Evolutionary conservation across 371 early-diverging fungal species (phyloP).

Genomic region (Mycotypha africana): DNA sequence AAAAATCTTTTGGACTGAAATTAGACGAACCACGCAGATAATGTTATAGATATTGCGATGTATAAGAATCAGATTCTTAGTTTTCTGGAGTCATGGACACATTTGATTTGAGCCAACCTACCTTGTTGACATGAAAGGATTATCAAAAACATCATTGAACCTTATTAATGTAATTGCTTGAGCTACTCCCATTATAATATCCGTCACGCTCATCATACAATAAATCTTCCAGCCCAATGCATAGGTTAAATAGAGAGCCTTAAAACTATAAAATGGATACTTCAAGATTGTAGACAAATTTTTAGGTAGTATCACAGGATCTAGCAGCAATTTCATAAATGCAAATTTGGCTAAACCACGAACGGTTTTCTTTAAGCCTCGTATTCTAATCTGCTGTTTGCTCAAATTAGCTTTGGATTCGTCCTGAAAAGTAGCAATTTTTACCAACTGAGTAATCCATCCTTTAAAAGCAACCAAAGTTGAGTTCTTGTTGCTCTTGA

Average conservation of each 20-base stretch:
- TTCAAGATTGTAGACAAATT: slow-evolving; percentile 2
- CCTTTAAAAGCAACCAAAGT: not conserved
- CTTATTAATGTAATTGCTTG: slow-evolving; percentile 3
- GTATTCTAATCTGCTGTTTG: not conserved
- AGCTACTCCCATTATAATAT: slow-evolving; percentile 20
- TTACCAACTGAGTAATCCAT: slow-evolving; percentile 2
- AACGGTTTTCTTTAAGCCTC: slow-evolving; percentile 1
- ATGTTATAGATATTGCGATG: not conserved
- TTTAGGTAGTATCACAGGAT: slow-evolving; percentile 1
- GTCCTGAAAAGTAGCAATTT: slow-evolving; percentile 9
- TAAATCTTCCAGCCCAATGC: slow-evolving; percentile 10
- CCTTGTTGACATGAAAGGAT: slow-evolving; percentile 15
- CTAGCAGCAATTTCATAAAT: slow-evolving; percentile 4
- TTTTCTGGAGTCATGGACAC: too few relatives aligned
- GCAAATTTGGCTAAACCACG: slow-evolving; percentile 7
- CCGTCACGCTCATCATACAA: slow-evolving; percentile 10
- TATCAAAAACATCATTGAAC: slow-evolving; percentile 15
- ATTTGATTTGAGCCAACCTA: too few relatives aligned
- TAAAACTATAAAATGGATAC: slow-evolving; percentile 4
- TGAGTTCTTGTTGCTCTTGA: not conserved
- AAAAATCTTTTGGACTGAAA: slow-evolving; percentile 16
- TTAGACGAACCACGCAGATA: not conserved
- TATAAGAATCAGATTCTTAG: not conserved
- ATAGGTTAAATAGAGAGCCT: slow-evolving; percentile 7
- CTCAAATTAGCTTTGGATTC: slow-evolving; percentile 1